phyloP scores from a whole-genome alignment of 2,329 filamentous ascomycete species.

The Ceratocystis cacaofunesta region DNA sequence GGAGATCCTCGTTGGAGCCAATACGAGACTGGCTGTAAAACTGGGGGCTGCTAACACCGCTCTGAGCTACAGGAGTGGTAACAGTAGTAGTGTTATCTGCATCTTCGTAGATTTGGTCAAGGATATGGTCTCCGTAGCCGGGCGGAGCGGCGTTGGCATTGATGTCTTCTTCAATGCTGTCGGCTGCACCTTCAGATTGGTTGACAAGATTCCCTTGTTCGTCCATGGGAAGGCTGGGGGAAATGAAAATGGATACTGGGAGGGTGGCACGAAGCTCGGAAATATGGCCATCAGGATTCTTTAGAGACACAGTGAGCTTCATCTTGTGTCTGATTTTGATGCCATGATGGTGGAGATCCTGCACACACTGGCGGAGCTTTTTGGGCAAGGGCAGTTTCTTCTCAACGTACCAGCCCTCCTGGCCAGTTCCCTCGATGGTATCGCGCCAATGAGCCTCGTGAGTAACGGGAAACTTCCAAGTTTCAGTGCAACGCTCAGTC shows the following conservation, averaged over 20 bases:
- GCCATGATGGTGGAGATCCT: constrained; percentile 75
- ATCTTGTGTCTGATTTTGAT: constrained; percentile 91
- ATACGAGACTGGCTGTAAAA: constrained; percentile 56
- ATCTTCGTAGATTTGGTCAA: constrained; percentile 83
- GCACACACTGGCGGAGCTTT: constrained; percentile 66
- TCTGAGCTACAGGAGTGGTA: constrained; percentile 55
- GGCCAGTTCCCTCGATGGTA: constrained; percentile 50
- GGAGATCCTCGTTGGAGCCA: constrained; percentile 69
- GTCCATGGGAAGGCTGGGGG: constrained; percentile 77
- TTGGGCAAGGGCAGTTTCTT: constrained; percentile 60
- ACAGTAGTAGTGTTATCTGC: constrained; percentile 61
- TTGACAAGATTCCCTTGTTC: constrained; percentile 68
- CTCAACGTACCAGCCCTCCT: constrained; percentile 49
- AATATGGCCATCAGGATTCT: constrained; percentile 87
- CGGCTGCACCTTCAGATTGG: constrained; percentile 29
- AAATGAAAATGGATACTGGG: constrained; percentile 87
- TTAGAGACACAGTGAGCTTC: constrained; percentile 76
- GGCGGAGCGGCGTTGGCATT: constrained; percentile 65
- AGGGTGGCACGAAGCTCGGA: constrained; percentile 82
- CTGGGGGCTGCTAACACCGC: constrained; percentile 61
- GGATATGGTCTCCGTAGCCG: constrained; percentile 74
- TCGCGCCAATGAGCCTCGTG: constrained; percentile 53
- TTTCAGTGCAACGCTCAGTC: constrained; percentile 47
- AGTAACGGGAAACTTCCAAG: constrained; percentile 40
- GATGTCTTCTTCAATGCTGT: constrained; percentile 28